Conservation (phyloP, 139 green algal genomes). For the Edaphochlamys debaryana region DNA sequence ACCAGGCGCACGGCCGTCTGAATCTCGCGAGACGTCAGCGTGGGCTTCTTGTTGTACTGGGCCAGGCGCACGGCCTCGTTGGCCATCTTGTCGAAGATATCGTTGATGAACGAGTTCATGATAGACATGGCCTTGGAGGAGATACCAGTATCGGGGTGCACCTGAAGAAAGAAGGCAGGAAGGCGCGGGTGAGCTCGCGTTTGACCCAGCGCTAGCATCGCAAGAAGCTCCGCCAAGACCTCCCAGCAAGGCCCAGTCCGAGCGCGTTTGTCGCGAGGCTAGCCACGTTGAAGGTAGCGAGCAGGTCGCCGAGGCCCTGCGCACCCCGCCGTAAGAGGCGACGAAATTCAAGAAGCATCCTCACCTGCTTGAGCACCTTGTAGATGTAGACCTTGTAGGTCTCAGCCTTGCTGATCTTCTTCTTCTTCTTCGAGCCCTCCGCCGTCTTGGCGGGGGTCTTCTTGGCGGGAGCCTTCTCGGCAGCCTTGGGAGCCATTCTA, state of each 20-base stretch:
- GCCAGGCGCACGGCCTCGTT: constrained; percentile 77
- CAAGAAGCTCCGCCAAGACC: no score
- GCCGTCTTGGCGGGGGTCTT: constrained; percentile 43
- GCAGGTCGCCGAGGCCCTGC: background rate
- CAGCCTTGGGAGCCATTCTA: constrained; percentile 38
- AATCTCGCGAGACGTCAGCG: constrained; percentile 66
- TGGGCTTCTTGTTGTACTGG: constrained; percentile 61
- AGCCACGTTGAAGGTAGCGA: background rate
- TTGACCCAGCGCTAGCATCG: no score
- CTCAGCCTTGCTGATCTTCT: constrained; percentile 65
- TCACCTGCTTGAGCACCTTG: constrained; percentile 89
- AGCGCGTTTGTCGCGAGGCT: no score
- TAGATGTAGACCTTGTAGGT: constrained; percentile 99
- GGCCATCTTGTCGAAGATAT: constrained; percentile 91
- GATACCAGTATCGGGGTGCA: constrained; percentile 95
- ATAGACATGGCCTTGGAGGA: constrained; percentile 44
- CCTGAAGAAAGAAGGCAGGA: constrained; percentile 55
- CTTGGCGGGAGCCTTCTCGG: constrained; percentile 45
- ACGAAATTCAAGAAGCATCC: constrained; percentile 46
- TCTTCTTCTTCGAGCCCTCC: constrained; percentile 40
- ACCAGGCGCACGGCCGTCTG: constrained; percentile 88
- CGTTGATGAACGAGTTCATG: constrained; percentile 93
- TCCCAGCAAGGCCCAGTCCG: no score
- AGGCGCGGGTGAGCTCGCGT: background rate
- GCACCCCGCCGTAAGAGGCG: background rate